Base-by-base conservation (phyloP, 257 asterid species). In the Solanum medicagineum region DNA sequence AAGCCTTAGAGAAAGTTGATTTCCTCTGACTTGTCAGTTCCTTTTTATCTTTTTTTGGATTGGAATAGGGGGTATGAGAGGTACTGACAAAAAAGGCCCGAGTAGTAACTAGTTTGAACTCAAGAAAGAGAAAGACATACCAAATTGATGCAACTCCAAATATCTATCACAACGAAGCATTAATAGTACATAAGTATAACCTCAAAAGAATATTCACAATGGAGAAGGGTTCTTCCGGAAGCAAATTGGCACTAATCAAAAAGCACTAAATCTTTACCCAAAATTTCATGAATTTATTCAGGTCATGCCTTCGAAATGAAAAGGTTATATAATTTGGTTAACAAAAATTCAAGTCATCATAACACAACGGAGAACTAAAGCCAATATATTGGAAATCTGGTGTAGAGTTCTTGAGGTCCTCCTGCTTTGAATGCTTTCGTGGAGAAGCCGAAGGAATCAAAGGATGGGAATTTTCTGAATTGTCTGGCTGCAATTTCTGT, bases 311-410 rank as follows among this genome's bases (percentile, higher is more conserved):
- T 1, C 47, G 8, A 44, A 44, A 1, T 44, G 47, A 44, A 44
- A 44, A 44, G 47, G 9, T 6, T 6, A 44, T 44, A 44, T 44
- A 44, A 96, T 92, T 88, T 95, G 98, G 91, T 92, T 92, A 80
- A 94, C 90, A 93, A 91, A 94, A 84, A 96, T 95, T 97, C 97
- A 93, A 60, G 98, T 95, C 98, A 95, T 91, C 99, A 96, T 95
- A 91, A 96, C 98, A 70, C 92, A 98, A 70, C 97, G 99, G 57
- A 97, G 94, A 63, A 96, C 88, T 98, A 88, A 71, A 94, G 91
- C 71, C 98, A 95, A 79, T 96, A 95, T 6, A 94, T 95, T 10
- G 98, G 99, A 68, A 95, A 96, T 83, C 96, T 97, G n/a, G 94
- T 89, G 93, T 96, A 96, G 69, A 95, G 94, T 84, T 92, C 95